Evolutionary conservation across 1,139 yeast species (phyloP).

Genomic region (Candida mesenterica): DNA sequence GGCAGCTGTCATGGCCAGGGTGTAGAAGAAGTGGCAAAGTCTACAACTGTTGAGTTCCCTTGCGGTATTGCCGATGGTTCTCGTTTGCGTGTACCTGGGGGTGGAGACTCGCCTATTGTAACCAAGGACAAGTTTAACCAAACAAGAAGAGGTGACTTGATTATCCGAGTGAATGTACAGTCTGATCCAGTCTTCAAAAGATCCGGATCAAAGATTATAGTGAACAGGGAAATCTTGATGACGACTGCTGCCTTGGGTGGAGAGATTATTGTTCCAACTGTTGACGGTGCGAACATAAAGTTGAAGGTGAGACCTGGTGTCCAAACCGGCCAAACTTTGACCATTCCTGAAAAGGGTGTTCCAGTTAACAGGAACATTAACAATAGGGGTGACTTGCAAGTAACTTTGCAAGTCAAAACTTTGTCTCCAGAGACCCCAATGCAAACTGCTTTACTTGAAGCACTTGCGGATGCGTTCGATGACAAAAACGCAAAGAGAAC

Average conservation of each 20-base stretch:
- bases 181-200: slow-evolving; percentile 73
- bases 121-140: slow-evolving; percentile 64
- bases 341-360: slow-evolving; percentile 85
- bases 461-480: slow-evolving; percentile 85
- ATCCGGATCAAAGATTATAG: slow-evolving; percentile 60
- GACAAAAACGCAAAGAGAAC: slow-evolving; percentile 76
- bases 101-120: slow-evolving; percentile 84
- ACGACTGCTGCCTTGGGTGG: slow-evolving; percentile 98
- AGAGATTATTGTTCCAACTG: slow-evolving; percentile 79
- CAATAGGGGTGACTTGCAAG: slow-evolving; percentile 80
- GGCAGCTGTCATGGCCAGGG: slow-evolving; percentile 86
- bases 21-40: slow-evolving; percentile 64
- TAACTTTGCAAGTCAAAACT: slow-evolving; percentile 69
- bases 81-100: slow-evolving; percentile 78
- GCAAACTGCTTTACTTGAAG: slow-evolving; percentile 89
- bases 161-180: slow-evolving; percentile 73
- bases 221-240: slow-evolving; percentile 71
- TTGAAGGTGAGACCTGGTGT: slow-evolving; percentile 86
- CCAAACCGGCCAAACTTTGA: slow-evolving; percentile 70
- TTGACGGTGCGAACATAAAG: slow-evolving; percentile 72
- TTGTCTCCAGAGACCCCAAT: slow-evolving; percentile 79
- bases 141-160: slow-evolving; percentile 79
- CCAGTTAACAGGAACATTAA: slow-evolving; percentile 59
- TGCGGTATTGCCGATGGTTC: slow-evolving; percentile 88
- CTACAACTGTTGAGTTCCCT: slow-evolving; percentile 80